Evolutionary conservation across 2,329 filamentous ascomycete genomes (phyloP).

Genomic region (Talaromyces sp.): DNA sequence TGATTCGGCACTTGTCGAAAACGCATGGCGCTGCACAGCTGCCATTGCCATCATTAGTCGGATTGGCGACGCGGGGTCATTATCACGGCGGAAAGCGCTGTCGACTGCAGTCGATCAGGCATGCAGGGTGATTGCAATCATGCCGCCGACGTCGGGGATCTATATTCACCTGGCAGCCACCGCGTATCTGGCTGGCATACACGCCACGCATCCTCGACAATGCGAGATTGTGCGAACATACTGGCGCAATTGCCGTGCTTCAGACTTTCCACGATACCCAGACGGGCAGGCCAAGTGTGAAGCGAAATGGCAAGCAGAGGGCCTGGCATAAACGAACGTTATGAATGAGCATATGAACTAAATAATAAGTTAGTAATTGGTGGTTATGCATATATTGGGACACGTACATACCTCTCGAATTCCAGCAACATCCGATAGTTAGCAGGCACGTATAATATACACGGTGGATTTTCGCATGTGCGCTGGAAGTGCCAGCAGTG

Average conservation of each 20-base stretch:
- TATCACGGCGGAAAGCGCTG: constrained; percentile 18
- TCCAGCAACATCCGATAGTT: not conserved
- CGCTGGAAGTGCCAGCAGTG: not conserved
- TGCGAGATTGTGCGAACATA: constrained; percentile 34
- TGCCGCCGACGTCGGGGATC: constrained; percentile 31
- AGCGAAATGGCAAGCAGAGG: constrained; percentile 27
- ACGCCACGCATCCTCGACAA: constrained; percentile 29
- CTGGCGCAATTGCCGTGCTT: constrained; percentile 36
- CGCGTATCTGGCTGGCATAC: constrained; percentile 36
- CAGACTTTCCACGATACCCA: constrained; percentile 37
- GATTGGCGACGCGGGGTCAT: not conserved
- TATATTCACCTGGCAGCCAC: constrained; percentile 39
- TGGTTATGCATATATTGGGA: not conserved
- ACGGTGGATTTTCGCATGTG: not conserved
- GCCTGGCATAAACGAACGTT: constrained; percentile 16
- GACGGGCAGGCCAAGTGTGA: constrained; percentile 31
- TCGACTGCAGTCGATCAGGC: constrained; percentile 31
- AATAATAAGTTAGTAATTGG: not conserved
- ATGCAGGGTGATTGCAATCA: constrained; percentile 31
- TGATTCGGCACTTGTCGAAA: constrained; percentile 21
- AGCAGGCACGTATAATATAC: not conserved
- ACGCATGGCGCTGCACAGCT: constrained; percentile 34
- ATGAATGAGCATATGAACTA: not conserved
- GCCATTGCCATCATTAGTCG: constrained; percentile 30
- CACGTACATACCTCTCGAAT: not conserved